Conservation (phyloP, 2,329 filamentous ascomycete genomes). For the Rutstroemia sydowiana region DNA sequence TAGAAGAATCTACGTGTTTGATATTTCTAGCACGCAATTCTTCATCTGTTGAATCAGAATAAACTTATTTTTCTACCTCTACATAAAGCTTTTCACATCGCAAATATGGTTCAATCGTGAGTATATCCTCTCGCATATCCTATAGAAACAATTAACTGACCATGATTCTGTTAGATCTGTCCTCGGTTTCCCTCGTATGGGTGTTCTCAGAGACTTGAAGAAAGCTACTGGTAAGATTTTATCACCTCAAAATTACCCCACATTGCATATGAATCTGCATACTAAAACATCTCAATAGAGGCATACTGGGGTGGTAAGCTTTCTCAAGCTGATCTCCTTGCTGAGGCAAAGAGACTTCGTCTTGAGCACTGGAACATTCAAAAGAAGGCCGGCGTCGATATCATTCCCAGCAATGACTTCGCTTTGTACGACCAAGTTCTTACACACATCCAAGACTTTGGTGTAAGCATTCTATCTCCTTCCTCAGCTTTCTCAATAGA, state of each 20-base stretch:
- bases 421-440: constrained; percentile 97
- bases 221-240: constrained; percentile 64
- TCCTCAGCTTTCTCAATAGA: background rate
- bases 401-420: constrained; percentile 99
- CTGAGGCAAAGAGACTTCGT: constrained; percentile 94
- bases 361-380: constrained; percentile 99
- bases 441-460: constrained; percentile 96
- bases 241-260: background rate
- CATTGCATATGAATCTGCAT: constrained; percentile 8
- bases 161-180: constrained; percentile 44
- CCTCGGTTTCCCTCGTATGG: constrained; percentile 99
- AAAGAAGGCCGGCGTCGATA: constrained; percentile 93
- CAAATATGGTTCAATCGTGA: constrained; percentile 55
- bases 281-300: constrained; percentile 41
- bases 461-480: constrained; percentile 49
- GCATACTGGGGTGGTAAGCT: constrained; percentile 96
- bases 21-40: constrained; percentile 6
- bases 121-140: constrained; percentile 23
- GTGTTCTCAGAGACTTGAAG: constrained; percentile 97
- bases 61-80: background rate
- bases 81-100: constrained; percentile 13
- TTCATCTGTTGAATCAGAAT: background rate
- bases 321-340: constrained; percentile 80
- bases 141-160: constrained; percentile 12
- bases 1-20: constrained; percentile 3